These are phyloP conservation scores for Aspergillus sojae DNA, from an alignment of 2,329 filamentous ascomycete species.

Conservation along the genomic window DNA sequence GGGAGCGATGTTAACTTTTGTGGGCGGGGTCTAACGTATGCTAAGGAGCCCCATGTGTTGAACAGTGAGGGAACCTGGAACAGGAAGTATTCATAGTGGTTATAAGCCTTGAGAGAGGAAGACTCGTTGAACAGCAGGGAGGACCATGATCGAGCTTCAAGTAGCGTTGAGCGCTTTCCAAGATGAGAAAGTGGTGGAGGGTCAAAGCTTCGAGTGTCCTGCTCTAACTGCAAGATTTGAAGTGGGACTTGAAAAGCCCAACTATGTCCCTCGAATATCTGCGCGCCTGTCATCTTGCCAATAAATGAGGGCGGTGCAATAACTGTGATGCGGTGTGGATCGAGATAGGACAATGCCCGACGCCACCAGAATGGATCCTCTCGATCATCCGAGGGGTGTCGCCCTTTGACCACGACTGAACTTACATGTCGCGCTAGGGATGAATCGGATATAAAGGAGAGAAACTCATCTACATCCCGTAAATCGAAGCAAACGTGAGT, in stretches of 20 bases:
- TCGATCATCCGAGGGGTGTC: conserved; percentile 43
- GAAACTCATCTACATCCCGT: conserved; percentile 35
- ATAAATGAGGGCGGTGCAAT: conserved; percentile 65
- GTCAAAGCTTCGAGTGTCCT: conserved; percentile 14
- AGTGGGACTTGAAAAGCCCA: conserved; percentile 67
- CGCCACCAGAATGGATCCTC: conserved; percentile 55
- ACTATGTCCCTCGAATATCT: conserved; percentile 59
- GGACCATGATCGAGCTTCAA: conserved; percentile 66
- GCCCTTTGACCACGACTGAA: conserved; percentile 51
- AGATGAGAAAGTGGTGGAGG: conserved; percentile 32
- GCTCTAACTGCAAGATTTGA: conserved; percentile 60
- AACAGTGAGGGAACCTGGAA: conserved; percentile 66
- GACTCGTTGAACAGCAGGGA: conserved; percentile 72
- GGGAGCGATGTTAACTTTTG: conserved; percentile 39
- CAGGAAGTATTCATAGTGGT: conserved; percentile 71
- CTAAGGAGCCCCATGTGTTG: conserved; percentile 45
- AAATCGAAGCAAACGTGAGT: conserved; percentile 51
- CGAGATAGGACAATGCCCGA: conserved; percentile 56
- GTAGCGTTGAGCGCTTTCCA: conserved; percentile 43
- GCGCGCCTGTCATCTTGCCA: conserved; percentile 61
- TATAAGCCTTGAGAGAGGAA: conserved; percentile 71
- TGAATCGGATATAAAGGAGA: conserved; percentile 40
- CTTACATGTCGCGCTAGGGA: conserved; percentile 44
- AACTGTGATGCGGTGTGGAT: conserved; percentile 58
- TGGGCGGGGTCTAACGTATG: conserved; percentile 24